These are phyloP conservation scores for Pseudonitzschia delicatissima DNA, from an alignment of 108 stramenopile species.

Conservation along the genomic window DNA sequence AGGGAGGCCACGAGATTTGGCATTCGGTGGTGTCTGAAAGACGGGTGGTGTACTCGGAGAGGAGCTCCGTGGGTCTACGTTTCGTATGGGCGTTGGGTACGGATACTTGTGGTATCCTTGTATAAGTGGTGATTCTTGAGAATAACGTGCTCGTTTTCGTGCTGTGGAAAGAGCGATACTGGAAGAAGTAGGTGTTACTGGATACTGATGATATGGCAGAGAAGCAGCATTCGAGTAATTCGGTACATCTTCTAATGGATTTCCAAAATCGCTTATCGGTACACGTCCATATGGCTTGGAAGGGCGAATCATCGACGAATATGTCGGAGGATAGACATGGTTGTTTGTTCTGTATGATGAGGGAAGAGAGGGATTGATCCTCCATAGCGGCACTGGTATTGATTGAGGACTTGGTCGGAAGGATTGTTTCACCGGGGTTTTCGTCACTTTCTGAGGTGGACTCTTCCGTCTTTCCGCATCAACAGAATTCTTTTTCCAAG, in stretches of 20 bases:
- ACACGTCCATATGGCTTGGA: conserved; percentile 4
- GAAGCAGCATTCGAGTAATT: neutral
- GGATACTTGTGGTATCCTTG: conserved; percentile 7
- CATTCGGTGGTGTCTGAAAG: neutral
- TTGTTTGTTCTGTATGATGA: neutral
- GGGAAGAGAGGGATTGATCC: neutral
- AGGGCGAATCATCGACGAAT: neutral
- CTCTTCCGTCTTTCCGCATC: neutral
- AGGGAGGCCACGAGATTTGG: neutral
- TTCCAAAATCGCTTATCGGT: neutral
- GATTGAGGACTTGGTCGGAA: neutral
- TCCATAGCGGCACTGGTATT: neutral
- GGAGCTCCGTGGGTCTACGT: neutral
- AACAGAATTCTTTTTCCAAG: neutral
- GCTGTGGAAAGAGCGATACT: conserved; percentile 1
- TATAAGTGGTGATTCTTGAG: conserved; percentile 16
- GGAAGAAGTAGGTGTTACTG: conserved; percentile 4
- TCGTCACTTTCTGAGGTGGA: neutral
- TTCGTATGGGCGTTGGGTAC: conserved; percentile 6
- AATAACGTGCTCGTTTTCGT: conserved; percentile 1
- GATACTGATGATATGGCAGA: conserved; percentile 3
- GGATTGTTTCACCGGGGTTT: neutral
- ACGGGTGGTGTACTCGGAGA: neutral
- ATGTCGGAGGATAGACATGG: neutral
- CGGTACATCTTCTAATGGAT: neutral